These are phyloP conservation scores for Mycena venus DNA, from an alignment of 768 basidiomycete genomes.

Conservation along the genomic window DNA sequence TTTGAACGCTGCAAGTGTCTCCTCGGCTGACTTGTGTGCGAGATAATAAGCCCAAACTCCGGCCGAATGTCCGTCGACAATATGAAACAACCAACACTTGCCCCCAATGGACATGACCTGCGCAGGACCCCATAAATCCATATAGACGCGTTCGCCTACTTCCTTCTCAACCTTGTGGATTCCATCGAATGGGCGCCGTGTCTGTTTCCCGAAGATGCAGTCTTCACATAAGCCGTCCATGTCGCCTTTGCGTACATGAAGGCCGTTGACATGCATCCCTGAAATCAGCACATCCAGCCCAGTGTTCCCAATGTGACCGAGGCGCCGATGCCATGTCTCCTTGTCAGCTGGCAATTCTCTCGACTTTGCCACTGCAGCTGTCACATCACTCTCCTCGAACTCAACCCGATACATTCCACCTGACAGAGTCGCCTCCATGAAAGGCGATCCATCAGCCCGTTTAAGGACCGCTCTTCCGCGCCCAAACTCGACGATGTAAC, in stretches of 20 bases:
- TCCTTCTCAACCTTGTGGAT: too few species aligned
- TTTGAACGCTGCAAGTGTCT: too few species aligned
- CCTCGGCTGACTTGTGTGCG: too few species aligned
- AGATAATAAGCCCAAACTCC: too few species aligned
- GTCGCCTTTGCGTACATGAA: neutral
- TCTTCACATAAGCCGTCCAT: too few species aligned
- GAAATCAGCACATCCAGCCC: neutral
- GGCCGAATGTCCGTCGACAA: too few species aligned
- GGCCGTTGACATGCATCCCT: neutral
- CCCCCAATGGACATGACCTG: too few species aligned
- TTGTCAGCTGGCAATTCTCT: neutral
- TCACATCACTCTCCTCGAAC: neutral
- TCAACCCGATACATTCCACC: neutral
- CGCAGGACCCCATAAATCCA: too few species aligned
- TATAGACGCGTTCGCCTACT: too few species aligned
- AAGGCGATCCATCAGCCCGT: neutral
- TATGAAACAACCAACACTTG: too few species aligned
- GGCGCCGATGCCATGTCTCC: constrained; percentile 7
- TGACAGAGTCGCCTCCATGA: neutral
- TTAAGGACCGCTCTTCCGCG: neutral
- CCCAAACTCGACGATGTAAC: neutral
- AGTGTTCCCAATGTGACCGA: neutral
- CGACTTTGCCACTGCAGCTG: neutral
- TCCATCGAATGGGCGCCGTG: too few species aligned
- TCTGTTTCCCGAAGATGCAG: too few species aligned